phyloP scores from a whole-genome alignment of 2,329 filamentous ascomycete species.

The Fonsecaea monophora region DNA sequence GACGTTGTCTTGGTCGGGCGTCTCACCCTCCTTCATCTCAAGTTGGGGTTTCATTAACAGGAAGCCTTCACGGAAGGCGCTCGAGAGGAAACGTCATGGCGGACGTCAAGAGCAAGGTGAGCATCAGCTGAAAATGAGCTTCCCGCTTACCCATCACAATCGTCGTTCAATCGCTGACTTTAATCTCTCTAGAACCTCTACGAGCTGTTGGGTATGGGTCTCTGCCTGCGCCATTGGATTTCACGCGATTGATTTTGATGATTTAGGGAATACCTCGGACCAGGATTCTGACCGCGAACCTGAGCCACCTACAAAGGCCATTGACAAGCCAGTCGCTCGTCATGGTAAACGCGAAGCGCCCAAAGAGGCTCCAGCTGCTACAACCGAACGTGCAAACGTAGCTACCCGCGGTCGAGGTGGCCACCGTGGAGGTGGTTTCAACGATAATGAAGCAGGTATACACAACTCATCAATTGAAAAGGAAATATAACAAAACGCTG shows the following conservation, averaged over 20 bases:
- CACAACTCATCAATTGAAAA: constrained; percentile 43
- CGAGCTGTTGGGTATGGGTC: constrained; percentile 88
- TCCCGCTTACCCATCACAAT: constrained; percentile 20
- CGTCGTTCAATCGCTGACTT: constrained; percentile 25
- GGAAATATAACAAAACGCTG: constrained; percentile 15
- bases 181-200: constrained; percentile 78
- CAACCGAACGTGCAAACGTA: constrained; percentile 50
- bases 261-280: constrained; percentile 71
- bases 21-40: constrained; percentile 37
- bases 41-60: constrained; percentile 56
- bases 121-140: constrained; percentile 34
- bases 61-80: constrained; percentile 60
- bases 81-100: constrained; percentile 57
- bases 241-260: constrained; percentile 31
- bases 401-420: constrained; percentile 55
- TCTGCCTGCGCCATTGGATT: constrained; percentile 36
- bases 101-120: constrained; percentile 62
- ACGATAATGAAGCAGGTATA: constrained; percentile 88
- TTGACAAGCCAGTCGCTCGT: constrained; percentile 81
- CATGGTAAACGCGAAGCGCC: constrained; percentile 86
- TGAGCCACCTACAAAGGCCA: constrained; percentile 81
- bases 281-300: constrained; percentile 76
- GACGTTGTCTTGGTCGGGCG: constrained; percentile 40
- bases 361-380: constrained; percentile 71
- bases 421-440: constrained; percentile 63